Conservation (phyloP, 2,329 filamentous ascomycete genomes). For the Phyllosticta capitalensis region DNA sequence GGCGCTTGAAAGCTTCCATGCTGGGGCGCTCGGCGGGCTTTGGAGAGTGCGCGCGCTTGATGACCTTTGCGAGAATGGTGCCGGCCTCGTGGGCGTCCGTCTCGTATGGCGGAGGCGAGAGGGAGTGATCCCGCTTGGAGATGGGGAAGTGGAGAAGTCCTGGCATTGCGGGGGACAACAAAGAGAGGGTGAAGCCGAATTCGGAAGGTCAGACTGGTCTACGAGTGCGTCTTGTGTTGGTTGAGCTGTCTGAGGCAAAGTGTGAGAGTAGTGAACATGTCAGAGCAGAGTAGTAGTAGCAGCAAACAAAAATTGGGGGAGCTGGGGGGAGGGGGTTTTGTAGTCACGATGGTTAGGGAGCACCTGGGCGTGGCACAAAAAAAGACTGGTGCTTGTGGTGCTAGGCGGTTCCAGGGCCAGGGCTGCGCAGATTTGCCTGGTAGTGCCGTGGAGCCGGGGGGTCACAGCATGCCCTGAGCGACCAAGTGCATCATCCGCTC, state of each 20-base stretch:
- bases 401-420: neutral
- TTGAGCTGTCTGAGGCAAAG: conserved; percentile 3
- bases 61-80: conserved; percentile 9
- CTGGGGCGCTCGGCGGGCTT: conserved; percentile 3
- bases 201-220: conserved; percentile 4
- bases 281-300: neutral
- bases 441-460: no score
- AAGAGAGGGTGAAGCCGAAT: neutral
- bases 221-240: conserved; percentile 10
- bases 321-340: conserved; percentile 6
- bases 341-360: neutral
- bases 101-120: conserved; percentile 9
- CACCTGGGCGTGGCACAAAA: conserved; percentile 1
- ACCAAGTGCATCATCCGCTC: no score
- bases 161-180: neutral
- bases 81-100: neutral
- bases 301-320: neutral
- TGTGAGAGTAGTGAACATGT: conserved; percentile 3
- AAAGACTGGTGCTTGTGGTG: neutral
- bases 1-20: conserved; percentile 32
- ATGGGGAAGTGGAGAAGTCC: conserved; percentile 11
- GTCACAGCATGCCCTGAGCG: no score
- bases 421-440: neutral
- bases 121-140: conserved; percentile 2
- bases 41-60: conserved; percentile 10